Conservation (phyloP, 1,284 basidiomycete genomes). For the Fomitopsis schrenkii region DNA sequence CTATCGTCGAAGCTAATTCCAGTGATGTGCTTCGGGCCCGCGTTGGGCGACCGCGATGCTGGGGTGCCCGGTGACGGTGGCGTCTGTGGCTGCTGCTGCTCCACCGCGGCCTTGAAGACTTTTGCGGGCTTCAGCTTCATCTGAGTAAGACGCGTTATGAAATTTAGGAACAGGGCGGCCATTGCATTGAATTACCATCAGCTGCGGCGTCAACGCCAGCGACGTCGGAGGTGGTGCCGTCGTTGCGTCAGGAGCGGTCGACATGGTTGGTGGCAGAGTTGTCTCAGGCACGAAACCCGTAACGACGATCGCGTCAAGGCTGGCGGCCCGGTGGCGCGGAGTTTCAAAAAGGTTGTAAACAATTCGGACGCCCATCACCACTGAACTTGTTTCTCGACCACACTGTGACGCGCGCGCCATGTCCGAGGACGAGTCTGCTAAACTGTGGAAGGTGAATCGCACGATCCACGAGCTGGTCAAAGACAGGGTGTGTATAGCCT, state of each 20-base stretch:
- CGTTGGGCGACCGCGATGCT: conserved; percentile 34
- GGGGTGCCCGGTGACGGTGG: conserved; percentile 43
- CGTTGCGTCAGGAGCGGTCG: conserved; percentile 11
- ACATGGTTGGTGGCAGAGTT: conserved; percentile 9
- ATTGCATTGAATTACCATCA: conserved; percentile 26
- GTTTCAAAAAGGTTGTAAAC: conserved; percentile 19
- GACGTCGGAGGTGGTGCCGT: conserved; percentile 18
- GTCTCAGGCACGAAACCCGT: neutral
- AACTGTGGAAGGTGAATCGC: conserved; percentile 94
- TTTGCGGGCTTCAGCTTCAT: conserved; percentile 82
- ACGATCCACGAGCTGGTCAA: conserved; percentile 96
- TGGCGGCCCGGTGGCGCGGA: conserved; percentile 15
- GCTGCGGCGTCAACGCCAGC: conserved; percentile 21
- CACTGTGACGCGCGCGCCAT: conserved; percentile 31
- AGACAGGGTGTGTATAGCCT: conserved; percentile 66
- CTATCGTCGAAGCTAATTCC: conserved; percentile 89
- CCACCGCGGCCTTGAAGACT: conserved; percentile 80
- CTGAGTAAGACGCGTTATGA: conserved; percentile 31
- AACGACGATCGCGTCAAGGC: neutral
- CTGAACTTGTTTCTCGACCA: conserved; percentile 16
- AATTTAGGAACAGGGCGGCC: neutral
- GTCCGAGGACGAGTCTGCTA: conserved; percentile 75
- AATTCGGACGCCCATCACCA: conserved; percentile 14
- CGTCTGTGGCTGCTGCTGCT: conserved; percentile 37
- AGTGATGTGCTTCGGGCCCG: conserved; percentile 71